Percentiles rank a stretch among this genome's conserved stretches.
These are phyloP conservation scores for Pythium grandisporangium DNA, from an alignment of 352 stramenopile genomes.

Conservation along the genomic window DNA sequence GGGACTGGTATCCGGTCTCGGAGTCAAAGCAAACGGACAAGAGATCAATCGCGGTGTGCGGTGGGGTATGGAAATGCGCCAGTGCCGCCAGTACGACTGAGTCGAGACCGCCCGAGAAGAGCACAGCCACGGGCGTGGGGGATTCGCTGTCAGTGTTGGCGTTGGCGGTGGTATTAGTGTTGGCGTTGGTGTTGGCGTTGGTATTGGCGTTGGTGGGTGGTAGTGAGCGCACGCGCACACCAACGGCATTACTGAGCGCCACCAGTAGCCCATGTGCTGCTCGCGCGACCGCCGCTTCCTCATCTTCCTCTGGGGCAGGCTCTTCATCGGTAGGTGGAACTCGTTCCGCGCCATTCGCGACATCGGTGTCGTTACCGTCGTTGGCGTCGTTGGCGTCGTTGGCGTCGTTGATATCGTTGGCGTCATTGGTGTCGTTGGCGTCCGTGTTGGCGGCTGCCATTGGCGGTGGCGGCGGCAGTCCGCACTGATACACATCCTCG, in stretches of 20 bases:
- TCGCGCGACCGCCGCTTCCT: no score
- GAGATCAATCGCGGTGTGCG: constrained; percentile 80
- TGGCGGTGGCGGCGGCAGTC: constrained; percentile 5
- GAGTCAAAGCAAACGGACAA: constrained; percentile 94
- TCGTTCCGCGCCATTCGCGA: no score
- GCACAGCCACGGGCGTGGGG: constrained; percentile 79
- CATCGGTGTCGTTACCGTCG: no score
- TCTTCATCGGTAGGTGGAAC: no score
- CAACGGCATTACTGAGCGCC: constrained; percentile 74
- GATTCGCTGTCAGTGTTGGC: no score
- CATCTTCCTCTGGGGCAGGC: no score
- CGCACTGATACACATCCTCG: constrained; percentile 21
- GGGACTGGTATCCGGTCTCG: constrained; percentile 46
- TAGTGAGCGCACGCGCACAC: constrained; percentile 67
- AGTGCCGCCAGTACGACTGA: constrained; percentile 93
- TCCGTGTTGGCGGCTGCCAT: constrained; percentile 5
- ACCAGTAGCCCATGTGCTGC: constrained; percentile 38
- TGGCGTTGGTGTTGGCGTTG: not conserved
- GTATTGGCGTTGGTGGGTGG: constrained; percentile 9
- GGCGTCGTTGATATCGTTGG: no score
- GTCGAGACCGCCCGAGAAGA: constrained; percentile 97
- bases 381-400: no score
- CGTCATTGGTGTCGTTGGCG: no score
- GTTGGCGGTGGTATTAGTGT: not conserved
- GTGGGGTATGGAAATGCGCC: constrained; percentile 57